These are phyloP conservation scores for Cordyceps tenuipes DNA, from an alignment of 2,329 filamentous ascomycete species.

Conservation along the genomic window DNA sequence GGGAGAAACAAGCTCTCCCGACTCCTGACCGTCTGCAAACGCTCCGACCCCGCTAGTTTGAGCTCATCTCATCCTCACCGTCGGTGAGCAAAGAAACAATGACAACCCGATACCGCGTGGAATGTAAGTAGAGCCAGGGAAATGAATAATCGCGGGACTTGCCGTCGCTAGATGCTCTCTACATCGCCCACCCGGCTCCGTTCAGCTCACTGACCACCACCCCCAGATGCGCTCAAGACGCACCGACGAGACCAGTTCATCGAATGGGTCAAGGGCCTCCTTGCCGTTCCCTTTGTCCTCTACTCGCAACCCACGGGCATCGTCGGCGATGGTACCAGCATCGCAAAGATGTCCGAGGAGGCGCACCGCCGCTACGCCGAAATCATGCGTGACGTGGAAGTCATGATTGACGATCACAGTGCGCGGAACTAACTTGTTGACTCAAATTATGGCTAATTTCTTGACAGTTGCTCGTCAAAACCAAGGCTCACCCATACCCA, in stretches of 20 bases:
- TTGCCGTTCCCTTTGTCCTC: constrained; percentile 92
- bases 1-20: not conserved
- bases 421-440: constrained; percentile 15
- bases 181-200: too few species aligned
- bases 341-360: constrained; percentile 66
- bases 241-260: constrained; percentile 88
- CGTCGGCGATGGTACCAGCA: constrained; percentile 60
- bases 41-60: not conserved
- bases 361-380: constrained; percentile 87
- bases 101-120: constrained; percentile 61
- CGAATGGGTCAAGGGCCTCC: constrained; percentile 91
- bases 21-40: not conserved
- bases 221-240: constrained; percentile 59
- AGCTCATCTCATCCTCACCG: not conserved
- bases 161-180: not conserved
- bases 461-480: constrained; percentile 60
- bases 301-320: constrained; percentile 90
- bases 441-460: not conserved
- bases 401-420: constrained; percentile 90
- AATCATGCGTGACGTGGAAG: constrained; percentile 89
- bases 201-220: not conserved
- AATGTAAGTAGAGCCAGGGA: constrained; percentile 48
- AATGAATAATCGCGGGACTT: not conserved
- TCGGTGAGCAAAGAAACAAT: constrained; percentile 27
- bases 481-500: constrained; percentile 53